A percentile compares a stretch with the other conserved stretches of the same genome.
Evolutionary conservation across 1,284 basidiomycete genomes (phyloP).

Genomic region (Meira nashicola): DNA sequence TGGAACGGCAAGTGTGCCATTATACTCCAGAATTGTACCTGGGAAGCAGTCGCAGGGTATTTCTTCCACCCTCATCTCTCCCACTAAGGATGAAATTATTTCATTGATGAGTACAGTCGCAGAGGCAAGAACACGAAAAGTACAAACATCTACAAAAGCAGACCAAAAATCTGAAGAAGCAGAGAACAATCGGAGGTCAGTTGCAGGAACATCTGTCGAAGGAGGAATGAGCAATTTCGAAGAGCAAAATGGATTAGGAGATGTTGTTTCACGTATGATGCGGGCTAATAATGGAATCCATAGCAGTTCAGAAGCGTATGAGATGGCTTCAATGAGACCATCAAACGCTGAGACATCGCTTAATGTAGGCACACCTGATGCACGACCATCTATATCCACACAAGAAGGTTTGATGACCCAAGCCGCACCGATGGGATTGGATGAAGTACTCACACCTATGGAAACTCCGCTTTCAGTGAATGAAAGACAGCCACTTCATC

Average conservation of each 20-base stretch:
- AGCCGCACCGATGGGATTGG: too few relatives aligned
- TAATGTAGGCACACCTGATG: too few relatives aligned
- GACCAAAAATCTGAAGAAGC: not conserved
- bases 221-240: not conserved
- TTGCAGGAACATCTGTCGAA: constrained; percentile 5
- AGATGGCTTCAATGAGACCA: too few relatives aligned
- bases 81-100: not conserved
- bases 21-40: constrained; percentile 14
- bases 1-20: constrained; percentile 46
- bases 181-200: not conserved
- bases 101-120: not conserved
- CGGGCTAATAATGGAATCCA: not conserved
- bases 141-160: not conserved
- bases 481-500: too few relatives aligned
- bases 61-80: not conserved
- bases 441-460: too few relatives aligned
- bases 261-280: constrained; percentile 5
- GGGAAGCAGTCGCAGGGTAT: not conserved
- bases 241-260: not conserved
- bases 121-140: not conserved
- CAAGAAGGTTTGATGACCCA: too few relatives aligned
- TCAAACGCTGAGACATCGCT: too few relatives aligned
- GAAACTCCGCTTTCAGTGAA: too few relatives aligned
- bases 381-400: too few relatives aligned
- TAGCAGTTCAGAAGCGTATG: not conserved